phyloP scores from a whole-genome alignment of 2,329 filamentous ascomycete genomes.

The Xylaria sp. region DNA sequence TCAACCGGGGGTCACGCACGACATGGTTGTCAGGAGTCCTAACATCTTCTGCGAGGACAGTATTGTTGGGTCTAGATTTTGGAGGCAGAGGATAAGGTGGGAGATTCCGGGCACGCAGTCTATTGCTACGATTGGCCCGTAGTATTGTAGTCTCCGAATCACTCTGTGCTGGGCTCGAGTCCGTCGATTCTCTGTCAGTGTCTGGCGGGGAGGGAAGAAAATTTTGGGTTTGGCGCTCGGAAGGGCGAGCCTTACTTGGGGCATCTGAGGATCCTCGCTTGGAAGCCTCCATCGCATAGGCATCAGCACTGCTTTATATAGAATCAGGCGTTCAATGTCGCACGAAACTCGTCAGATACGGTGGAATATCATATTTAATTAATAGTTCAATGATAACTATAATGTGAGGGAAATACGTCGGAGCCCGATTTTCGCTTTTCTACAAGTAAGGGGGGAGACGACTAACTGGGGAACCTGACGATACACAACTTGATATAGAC shows the following conservation, averaged over 20 bases:
- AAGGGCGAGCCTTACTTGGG: slow-evolving; percentile 10
- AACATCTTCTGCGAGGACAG: slow-evolving; percentile 78
- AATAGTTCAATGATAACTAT: neutral
- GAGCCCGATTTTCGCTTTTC: neutral
- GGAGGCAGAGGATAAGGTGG: slow-evolving; percentile 75
- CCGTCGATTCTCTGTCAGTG: slow-evolving; percentile 54
- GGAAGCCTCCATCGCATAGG: slow-evolving; percentile 25
- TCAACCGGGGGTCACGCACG: slow-evolving; percentile 80
- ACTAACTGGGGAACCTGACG: slow-evolving; percentile 4
- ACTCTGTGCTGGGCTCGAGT: slow-evolving; percentile 49
- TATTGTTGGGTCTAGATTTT: slow-evolving; percentile 63
- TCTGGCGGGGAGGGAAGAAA: slow-evolving; percentile 56
- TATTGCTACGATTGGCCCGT: slow-evolving; percentile 35
- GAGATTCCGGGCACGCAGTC: slow-evolving; percentile 34
- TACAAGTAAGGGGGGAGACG: slow-evolving; percentile 1
- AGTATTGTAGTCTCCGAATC: slow-evolving; percentile 38
- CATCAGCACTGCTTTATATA: neutral
- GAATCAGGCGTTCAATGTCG: slow-evolving; percentile 4
- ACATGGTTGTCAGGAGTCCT: slow-evolving; percentile 88
- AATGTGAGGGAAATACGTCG: neutral
- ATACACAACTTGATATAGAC: slow-evolving; percentile 10
- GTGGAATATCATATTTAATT: neutral
- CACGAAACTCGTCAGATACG: neutral
- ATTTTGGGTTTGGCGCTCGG: slow-evolving; percentile 15
- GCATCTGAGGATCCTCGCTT: slow-evolving; percentile 2